Base-by-base conservation (phyloP, 2,329 filamentous ascomycete genomes). In the Knoxdaviesia capensis region DNA sequence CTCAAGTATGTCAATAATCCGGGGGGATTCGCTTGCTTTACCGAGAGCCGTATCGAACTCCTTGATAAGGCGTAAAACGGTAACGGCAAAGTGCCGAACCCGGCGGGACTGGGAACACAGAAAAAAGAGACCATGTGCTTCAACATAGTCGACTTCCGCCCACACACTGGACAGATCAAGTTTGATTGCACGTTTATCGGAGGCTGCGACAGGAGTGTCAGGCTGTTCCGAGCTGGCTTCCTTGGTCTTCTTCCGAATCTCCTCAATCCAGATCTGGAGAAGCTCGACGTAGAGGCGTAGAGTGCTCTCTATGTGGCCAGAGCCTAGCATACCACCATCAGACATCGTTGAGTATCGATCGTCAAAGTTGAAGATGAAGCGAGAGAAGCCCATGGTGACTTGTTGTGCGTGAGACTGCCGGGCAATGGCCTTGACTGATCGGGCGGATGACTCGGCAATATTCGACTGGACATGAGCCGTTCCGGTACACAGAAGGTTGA, bases 331-430 rank as follows among this genome's bases (percentile, higher is more conserved):
- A 3, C 90, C 90, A 32, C 92, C 90, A 53, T 98, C 90, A 7
- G 87, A 94, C 77, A 96, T 94, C 32, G 90, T 96, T 1, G 88
- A 85, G 57, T 98, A 98, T 29, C 87, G 77, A 49, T 93, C 87
- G 56, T 98, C 92, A 56, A 96, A 98, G 50, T 90, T 94, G 63
- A 98, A 98, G 42, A 98, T 98, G 59, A 96, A 98, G 30, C 87
- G 72, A 34, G 90, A 84, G 59, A 98, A 98, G 0, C 90, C 88
- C 59, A 92, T 94, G 0, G 87, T 94, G 3, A 98, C 90, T 56
- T 90, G 83, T 50, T 98, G 86, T 0, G 90, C 87, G 59, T 94
- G 82, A 6, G 80, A 83, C 53, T 98, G 90, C 32, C 83, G 73
- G 7, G 92, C 90, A 51, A 98, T 98, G 0, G 88, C 88, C 56